phyloP scores from a whole-genome alignment of 805 yeast species.

The Candida morakotiae region DNA sequence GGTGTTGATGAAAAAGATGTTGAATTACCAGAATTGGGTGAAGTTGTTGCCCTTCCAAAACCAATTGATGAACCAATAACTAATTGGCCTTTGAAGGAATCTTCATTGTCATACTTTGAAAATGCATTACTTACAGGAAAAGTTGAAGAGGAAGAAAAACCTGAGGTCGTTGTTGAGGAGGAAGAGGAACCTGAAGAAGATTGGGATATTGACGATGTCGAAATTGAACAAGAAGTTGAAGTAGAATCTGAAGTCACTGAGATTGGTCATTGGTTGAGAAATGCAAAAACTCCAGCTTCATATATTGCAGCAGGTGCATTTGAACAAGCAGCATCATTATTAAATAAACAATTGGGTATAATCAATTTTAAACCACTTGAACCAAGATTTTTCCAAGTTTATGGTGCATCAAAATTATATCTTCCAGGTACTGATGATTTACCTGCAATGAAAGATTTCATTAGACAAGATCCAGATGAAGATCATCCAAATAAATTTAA shows the following conservation, averaged over 20 bases:
- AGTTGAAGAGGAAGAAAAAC: constrained; percentile 51
- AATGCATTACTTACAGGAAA: constrained; percentile 71
- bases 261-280: constrained; percentile 76
- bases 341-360: constrained; percentile 85
- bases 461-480: constrained; percentile 62
- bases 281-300: constrained; percentile 85
- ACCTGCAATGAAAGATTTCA: constrained; percentile 63
- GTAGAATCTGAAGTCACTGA: constrained; percentile 39
- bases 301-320: constrained; percentile 95
- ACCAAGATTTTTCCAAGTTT: constrained; percentile 76
- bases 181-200: constrained; percentile 56
- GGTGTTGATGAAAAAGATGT: constrained; percentile 63
- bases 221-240: constrained; percentile 37
- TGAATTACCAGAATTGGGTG: constrained; percentile 53
- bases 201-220: constrained; percentile 78
- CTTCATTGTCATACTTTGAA: constrained; percentile 78
- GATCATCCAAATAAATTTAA: constrained; percentile 41
- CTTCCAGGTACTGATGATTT: constrained; percentile 72
- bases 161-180: constrained; percentile 42
- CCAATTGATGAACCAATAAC: constrained; percentile 44
- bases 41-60: constrained; percentile 40
- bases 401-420: constrained; percentile 72
- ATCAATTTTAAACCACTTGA: constrained; percentile 85
- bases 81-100: constrained; percentile 81
- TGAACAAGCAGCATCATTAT: constrained; percentile 90